A percentile compares a stretch with the other conserved stretches of the same genome.
These are phyloP conservation scores for Stagonosporopsis vannaccii DNA, from an alignment of 2,329 filamentous ascomycete species.

Conservation along the genomic window DNA sequence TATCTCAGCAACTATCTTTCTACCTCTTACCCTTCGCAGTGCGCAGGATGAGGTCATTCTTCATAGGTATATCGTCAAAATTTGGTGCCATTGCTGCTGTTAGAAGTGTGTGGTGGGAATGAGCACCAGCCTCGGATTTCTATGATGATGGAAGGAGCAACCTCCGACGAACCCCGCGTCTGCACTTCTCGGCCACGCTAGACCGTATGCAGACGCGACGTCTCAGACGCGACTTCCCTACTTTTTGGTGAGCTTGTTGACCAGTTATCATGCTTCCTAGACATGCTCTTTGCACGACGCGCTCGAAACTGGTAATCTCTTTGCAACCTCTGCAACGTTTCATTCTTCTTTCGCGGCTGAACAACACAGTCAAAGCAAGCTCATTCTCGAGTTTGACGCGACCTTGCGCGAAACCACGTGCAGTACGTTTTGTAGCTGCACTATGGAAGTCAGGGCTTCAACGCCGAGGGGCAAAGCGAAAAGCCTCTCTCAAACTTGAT, in stretches of 20 bases:
- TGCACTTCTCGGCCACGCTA: conserved; percentile 22
- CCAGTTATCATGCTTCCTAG: conserved; percentile 30
- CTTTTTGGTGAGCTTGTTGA: not conserved
- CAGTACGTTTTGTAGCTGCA: conserved; percentile 4
- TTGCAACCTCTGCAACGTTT: not conserved
- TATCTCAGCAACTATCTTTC: too few species aligned
- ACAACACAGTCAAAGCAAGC: not conserved
- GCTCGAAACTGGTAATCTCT: conserved; percentile 1
- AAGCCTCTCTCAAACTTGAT: conserved; percentile 42
- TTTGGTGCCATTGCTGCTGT: conserved; percentile 66
- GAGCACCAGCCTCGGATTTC: conserved; percentile 23
- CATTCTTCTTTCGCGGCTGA: not conserved
- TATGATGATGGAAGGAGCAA: conserved; percentile 15
- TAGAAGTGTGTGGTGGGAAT: conserved; percentile 10
- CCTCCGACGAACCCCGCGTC: conserved; percentile 37
- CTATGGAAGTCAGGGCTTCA: conserved; percentile 29
- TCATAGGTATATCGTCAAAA: conserved; percentile 73
- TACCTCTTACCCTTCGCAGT: conserved; percentile 77
- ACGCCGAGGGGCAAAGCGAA: conserved; percentile 52
- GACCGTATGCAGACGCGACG: conserved; percentile 29
- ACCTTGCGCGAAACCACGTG: conserved; percentile 41
- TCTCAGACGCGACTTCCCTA: conserved; percentile 10
- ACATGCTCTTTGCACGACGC: conserved; percentile 18
- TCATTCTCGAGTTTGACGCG: conserved; percentile 32
- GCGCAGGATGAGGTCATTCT: conserved; percentile 91